Evolutionary conservation across 2,329 filamentous ascomycete genomes (phyloP).

Genomic region (Curvularia spicifera): DNA sequence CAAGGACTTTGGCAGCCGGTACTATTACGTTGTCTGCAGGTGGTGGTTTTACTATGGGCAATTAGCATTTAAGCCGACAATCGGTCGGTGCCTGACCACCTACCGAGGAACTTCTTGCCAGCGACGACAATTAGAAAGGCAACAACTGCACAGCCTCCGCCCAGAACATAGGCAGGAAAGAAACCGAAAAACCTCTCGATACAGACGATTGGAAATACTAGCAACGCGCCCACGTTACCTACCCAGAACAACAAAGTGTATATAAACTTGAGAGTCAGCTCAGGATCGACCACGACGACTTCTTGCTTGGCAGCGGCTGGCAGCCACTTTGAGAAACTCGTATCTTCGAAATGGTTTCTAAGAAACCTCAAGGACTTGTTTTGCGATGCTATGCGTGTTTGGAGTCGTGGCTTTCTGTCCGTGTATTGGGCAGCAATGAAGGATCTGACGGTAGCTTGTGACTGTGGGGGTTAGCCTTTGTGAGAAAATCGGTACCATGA

Average conservation of each 20-base stretch:
- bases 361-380: neutral
- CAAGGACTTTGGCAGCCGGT: slow-evolving; percentile 34
- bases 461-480: slow-evolving; percentile 10
- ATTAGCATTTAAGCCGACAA: neutral
- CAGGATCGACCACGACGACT: slow-evolving; percentile 42
- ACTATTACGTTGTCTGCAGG: slow-evolving; percentile 35
- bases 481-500: neutral
- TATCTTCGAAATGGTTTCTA: neutral
- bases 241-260: slow-evolving; percentile 52
- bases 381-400: slow-evolving; percentile 6
- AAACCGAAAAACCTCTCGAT: slow-evolving; percentile 73
- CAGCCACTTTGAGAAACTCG: neutral
- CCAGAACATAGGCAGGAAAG: slow-evolving; percentile 68
- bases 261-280: slow-evolving; percentile 48
- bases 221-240: slow-evolving; percentile 71
- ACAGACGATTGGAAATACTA: slow-evolving; percentile 66
- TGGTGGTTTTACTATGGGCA: slow-evolving; percentile 17
- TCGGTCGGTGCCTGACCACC: neutral
- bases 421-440: slow-evolving; percentile 49
- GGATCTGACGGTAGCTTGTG: slow-evolving; percentile 45
- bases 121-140: slow-evolving; percentile 62
- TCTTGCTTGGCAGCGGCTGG: slow-evolving; percentile 35
- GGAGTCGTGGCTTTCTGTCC: slow-evolving; percentile 27
- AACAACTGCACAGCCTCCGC: slow-evolving; percentile 68
- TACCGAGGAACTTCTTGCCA: slow-evolving; percentile 13